Evolutionary conservation across 2,329 filamentous ascomycete species (phyloP).

Genomic region (Pestalotiopsis fici): DNA sequence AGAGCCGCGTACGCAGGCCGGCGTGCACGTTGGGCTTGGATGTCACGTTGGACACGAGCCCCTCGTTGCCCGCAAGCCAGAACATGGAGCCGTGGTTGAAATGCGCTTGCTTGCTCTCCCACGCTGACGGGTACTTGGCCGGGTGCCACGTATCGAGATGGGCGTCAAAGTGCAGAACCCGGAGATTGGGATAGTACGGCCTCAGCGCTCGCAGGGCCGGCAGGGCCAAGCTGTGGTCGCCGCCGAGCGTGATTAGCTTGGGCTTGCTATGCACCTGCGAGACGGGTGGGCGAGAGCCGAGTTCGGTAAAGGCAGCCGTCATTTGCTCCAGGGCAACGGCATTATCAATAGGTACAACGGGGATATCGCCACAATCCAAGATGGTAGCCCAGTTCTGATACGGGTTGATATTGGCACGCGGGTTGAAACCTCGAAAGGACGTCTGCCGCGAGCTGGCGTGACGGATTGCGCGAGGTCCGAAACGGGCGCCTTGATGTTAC

Average conservation of each 20-base stretch:
- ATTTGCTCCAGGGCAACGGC: slow-evolving; percentile 79
- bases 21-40: slow-evolving; percentile 77
- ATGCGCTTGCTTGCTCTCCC: slow-evolving; percentile 67
- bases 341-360: slow-evolving; percentile 85
- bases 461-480: slow-evolving; percentile 85
- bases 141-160: slow-evolving; percentile 89
- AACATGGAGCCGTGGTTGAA: slow-evolving; percentile 94
- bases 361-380: slow-evolving; percentile 89
- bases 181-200: slow-evolving; percentile 63
- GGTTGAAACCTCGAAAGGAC: slow-evolving; percentile 79
- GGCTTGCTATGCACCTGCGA: slow-evolving; percentile 37
- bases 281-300: slow-evolving; percentile 46
- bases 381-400: slow-evolving; percentile 78
- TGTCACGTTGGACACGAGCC: slow-evolving; percentile 71
- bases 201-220: slow-evolving; percentile 69
- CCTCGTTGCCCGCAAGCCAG: slow-evolving; percentile 82
- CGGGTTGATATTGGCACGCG: slow-evolving; percentile 79
- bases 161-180: slow-evolving; percentile 75
- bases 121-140: slow-evolving; percentile 75
- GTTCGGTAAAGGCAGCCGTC: slow-evolving; percentile 76
- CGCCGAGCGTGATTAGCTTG: slow-evolving; percentile 69
- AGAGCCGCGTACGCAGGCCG: slow-evolving; percentile 76
- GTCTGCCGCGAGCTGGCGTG: slow-evolving; percentile 82
- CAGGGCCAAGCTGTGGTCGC: slow-evolving; percentile 72
- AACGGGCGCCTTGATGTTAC: slow-evolving; percentile 61